Evolutionary conservation across 371 early-diverging fungal species (phyloP).

Genomic region (Blastocladiella emersonii): DNA sequence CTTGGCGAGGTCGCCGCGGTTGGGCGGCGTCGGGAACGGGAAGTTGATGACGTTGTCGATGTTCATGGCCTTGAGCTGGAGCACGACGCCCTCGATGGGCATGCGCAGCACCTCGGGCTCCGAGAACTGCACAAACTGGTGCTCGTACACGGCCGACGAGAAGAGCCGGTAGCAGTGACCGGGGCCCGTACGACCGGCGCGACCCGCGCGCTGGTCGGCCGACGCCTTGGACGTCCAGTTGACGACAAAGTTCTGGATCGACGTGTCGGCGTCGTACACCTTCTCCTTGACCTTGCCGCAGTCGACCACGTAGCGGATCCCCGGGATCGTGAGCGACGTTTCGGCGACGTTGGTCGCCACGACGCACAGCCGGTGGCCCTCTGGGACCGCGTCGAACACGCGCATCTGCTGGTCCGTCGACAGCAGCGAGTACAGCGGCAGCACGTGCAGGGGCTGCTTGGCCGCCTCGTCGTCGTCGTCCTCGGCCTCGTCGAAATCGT

Average conservation of each 20-base stretch:
- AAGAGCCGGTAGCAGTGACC: constrained; percentile 97
- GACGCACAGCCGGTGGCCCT: constrained; percentile 82
- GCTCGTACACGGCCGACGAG: constrained; percentile 83
- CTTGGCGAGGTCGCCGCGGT: constrained; percentile 40
- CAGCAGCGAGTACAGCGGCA: constrained; percentile 84
- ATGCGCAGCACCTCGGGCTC: constrained; percentile 88
- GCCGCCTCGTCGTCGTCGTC: constrained; percentile 39
- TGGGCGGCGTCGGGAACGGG: constrained; percentile 87
- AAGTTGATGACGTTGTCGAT: constrained; percentile 88
- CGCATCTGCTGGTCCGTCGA: constrained; percentile 76
- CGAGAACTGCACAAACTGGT: constrained; percentile 74
- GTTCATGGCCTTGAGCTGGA: constrained; percentile 92
- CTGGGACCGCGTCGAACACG: constrained; percentile 77
- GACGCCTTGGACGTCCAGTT: constrained; percentile 90
- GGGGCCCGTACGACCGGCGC: constrained; percentile 94
- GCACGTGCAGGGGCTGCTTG: constrained; percentile 53
- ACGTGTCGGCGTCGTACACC: constrained; percentile 55
- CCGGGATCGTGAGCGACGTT: constrained; percentile 96
- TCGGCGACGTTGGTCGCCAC: constrained; percentile 99
- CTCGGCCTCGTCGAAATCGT: constrained; percentile 22
- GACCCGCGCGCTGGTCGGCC: constrained; percentile 94
- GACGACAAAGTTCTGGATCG: constrained; percentile 76
- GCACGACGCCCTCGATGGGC: constrained; percentile 88
- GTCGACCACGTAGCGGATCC: constrained; percentile 95
- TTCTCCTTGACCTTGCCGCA: constrained; percentile 83